Base-by-base conservation (phyloP, 2,329 filamentous ascomycete species). In the Drechslerella dactyloides region DNA sequence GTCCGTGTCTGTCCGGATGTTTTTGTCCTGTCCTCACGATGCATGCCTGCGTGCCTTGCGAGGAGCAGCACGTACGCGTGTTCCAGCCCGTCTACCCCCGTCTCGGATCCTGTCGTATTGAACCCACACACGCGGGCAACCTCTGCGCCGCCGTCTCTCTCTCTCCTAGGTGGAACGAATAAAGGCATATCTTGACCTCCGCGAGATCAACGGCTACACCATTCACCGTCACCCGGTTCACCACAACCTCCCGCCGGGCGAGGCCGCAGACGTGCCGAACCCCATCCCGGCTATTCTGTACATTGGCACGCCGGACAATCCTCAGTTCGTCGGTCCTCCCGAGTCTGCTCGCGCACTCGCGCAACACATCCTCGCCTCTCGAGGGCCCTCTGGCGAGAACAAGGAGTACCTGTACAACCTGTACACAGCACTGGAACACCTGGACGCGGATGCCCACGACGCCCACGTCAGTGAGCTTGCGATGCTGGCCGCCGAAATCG, bases 201-300 rank as follows among this genome's bases (percentile, higher is more conserved):
- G 94, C 51, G 94, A 99, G 81, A 96, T 97, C 78, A 96, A 97
- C 81, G 94, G 94, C 24, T 99, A 99, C 81, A 90, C 88, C 60
- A 96, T 96, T 75, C 93, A 97, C 64, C 80, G 91, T 92, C 80
- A 91, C 92, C 27, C 87, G 0, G 97, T 97, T 79, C 83, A 93
- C 76, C 87, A 89, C 5, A 83, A 85, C 2, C 73, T 58, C 58
- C 17, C 64, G 35, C 53, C 68, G 21, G 60, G 75, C 15, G 76
- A 76, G 17, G 73, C 75, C 27, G 78, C 80, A 46, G 79, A 82
- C 74, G 77, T 78, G 24, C 77, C 78, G 13, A 63, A 78, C 2
- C 75, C 80, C 19, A 84, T 86, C 76, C 80, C 78, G 60, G 83
- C 85, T 69, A 85, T 97, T 74, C 91, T 96, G 1, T 99, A 99